Evolutionary conservation across 257 asterid genomes (phyloP).

Genomic region (Solanum microdontum): DNA sequence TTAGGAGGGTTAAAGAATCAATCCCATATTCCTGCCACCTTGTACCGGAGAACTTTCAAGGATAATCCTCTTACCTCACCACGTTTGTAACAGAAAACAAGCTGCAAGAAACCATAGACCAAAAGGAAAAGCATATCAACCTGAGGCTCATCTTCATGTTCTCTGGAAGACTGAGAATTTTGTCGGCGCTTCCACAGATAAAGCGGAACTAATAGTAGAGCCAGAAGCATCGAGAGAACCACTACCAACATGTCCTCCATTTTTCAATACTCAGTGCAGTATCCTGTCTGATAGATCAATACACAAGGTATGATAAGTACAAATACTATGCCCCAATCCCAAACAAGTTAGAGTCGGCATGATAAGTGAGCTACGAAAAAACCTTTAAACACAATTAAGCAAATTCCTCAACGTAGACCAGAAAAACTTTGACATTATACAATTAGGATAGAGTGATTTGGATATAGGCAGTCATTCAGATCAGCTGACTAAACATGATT

Average conservation of each 20-base stretch:
- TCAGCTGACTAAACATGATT: neutral
- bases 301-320: neutral
- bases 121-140: neutral
- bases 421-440: neutral
- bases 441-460: neutral
- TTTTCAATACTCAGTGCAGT: neutral
- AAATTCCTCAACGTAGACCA: neutral
- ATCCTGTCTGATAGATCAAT: neutral
- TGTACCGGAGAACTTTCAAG: neutral
- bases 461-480: neutral
- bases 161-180: slow-evolving; percentile 41
- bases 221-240: slow-evolving; percentile 54
- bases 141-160: slow-evolving; percentile 62
- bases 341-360: neutral
- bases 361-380: neutral
- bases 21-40: neutral
- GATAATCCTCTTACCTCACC: neutral
- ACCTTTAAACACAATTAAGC: neutral
- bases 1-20: neutral
- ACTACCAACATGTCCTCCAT: slow-evolving; percentile 77
- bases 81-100: neutral
- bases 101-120: neutral
- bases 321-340: neutral
- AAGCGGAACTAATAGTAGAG: slow-evolving; percentile 63
- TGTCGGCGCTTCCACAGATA: slow-evolving; percentile 76